These are phyloP conservation scores for Zanthoxylum bungeanum DNA, from an alignment of 345 rosid species.

Conservation along the genomic window DNA sequence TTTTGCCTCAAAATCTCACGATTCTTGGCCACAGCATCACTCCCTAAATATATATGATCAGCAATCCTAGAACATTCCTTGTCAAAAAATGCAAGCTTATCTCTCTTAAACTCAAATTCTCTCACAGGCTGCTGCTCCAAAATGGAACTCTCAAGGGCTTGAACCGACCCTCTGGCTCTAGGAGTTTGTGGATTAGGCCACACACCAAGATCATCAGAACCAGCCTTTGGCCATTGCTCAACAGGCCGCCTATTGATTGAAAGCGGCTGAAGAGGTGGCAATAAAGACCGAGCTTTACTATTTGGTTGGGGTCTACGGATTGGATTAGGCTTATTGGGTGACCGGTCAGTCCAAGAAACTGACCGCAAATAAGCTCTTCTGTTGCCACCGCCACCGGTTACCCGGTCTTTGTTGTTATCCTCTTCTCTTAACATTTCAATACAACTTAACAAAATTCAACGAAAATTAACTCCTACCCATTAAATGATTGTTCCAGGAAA, in stretches of 20 bases:
- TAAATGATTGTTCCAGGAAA: conserved; percentile 42
- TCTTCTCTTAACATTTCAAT: conserved; percentile 46
- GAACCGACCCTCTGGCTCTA: conserved; percentile 43
- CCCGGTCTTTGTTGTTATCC: conserved; percentile 27
- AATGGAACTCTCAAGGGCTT: conserved; percentile 23
- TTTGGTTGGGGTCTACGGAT: conserved; percentile 36
- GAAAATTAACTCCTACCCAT: conserved; percentile 29
- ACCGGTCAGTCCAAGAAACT: conserved; percentile 63
- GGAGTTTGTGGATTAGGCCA: conserved; percentile 78
- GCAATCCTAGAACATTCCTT: conserved; percentile 75
- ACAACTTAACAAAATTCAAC: conserved; percentile 14
- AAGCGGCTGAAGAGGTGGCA: conserved; percentile 66
- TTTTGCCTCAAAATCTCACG: conserved; percentile 52
- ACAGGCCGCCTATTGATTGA: conserved; percentile 41
- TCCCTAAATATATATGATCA: conserved; percentile 60
- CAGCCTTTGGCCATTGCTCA: conserved; percentile 73
- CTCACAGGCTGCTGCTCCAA: conserved; percentile 27
- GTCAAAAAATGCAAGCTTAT: conserved; percentile 64
- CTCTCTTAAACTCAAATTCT: conserved; percentile 62
- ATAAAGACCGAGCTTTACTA: conserved; percentile 44
- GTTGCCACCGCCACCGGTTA: conserved; percentile 18
- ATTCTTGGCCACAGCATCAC: conserved; percentile 73
- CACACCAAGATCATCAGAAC: conserved; percentile 73
- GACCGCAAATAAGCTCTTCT: conserved; percentile 57
- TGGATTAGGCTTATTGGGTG: conserved; percentile 44